A percentile compares a stretch with the other conserved stretches of the same genome.
Evolutionary conservation across 768 basidiomycete species (phyloP).

Genomic region (Nidularia sp.): DNA sequence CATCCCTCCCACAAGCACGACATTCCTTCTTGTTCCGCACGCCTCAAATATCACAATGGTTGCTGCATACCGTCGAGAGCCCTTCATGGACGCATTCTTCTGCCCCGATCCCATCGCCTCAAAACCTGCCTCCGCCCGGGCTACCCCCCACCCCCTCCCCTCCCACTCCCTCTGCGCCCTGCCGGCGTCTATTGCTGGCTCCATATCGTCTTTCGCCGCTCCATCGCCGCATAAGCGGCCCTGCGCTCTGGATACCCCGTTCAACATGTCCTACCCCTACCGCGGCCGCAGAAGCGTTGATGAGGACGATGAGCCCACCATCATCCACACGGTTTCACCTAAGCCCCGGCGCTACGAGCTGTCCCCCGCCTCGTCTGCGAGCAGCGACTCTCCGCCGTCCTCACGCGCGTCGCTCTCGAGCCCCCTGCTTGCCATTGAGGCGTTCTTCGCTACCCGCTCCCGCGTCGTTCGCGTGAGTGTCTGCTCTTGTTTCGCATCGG

Average conservation of each 20-base stretch:
- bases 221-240: neutral
- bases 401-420: slow-evolving; percentile 10
- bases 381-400: slow-evolving; percentile 20
- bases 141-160: slow-evolving; percentile 6
- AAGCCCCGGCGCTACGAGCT: slow-evolving; percentile 14
- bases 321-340: slow-evolving; percentile 23
- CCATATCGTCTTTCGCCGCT: neutral
- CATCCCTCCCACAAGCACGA: neutral
- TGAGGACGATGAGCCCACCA: slow-evolving; percentile 5
- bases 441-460: slow-evolving; percentile 47
- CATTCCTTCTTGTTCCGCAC: neutral
- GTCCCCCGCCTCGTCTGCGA: slow-evolving; percentile 30
- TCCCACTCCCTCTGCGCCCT: slow-evolving; percentile 6
- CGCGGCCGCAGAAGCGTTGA: slow-evolving; percentile 2
- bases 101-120: too few relatives aligned
- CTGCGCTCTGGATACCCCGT: slow-evolving; percentile 1
- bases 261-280: slow-evolving; percentile 2
- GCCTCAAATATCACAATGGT: neutral
- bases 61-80: too few relatives aligned
- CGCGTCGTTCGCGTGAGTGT: slow-evolving; percentile 50
- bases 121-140: neutral
- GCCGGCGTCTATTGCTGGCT: neutral
- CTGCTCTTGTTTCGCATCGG: slow-evolving; percentile 4
- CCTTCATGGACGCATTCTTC: too few relatives aligned
- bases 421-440: slow-evolving; percentile 18